Evolutionary conservation across 73 alveolate genomes (phyloP).

Genomic region (Paraurostyla sp.): DNA sequence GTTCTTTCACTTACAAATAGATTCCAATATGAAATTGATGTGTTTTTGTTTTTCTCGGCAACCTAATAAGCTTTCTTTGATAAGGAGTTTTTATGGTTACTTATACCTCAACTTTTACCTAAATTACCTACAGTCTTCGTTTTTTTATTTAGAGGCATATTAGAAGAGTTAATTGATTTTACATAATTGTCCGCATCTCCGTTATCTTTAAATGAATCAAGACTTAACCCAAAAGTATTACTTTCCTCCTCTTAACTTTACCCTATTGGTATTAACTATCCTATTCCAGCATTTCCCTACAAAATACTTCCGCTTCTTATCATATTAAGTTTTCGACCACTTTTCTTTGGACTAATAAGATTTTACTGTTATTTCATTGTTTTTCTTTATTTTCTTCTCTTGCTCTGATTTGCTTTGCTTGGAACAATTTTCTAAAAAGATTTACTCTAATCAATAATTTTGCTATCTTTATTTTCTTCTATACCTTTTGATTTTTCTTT

Average conservation of each 20-base stretch:
- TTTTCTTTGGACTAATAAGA: constrained; percentile 6
- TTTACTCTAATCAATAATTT: background rate
- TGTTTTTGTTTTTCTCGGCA: background rate
- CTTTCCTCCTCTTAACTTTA: constrained; percentile 29
- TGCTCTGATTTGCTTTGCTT: background rate
- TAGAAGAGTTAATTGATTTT: constrained; percentile 1
- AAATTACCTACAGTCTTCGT: constrained; percentile 8
- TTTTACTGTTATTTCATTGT: background rate
- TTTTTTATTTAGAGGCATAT: background rate
- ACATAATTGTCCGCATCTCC: background rate
- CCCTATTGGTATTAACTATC: background rate
- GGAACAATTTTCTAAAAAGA: background rate
- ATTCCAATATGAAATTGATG: background rate
- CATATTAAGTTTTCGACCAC: background rate
- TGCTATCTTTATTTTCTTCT: background rate
- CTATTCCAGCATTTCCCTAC: background rate
- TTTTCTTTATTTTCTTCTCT: background rate
- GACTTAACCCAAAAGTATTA: background rate
- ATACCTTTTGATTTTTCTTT: background rate
- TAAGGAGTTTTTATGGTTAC: constrained; percentile 1
- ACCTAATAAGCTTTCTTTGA: background rate
- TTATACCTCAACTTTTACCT: background rate
- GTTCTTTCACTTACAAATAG: background rate
- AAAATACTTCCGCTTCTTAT: background rate
- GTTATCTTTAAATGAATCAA: background rate